Evolutionary conservation across 2,329 filamentous ascomycete genomes (phyloP).

Genomic region (Penicillium vulpinum): DNA sequence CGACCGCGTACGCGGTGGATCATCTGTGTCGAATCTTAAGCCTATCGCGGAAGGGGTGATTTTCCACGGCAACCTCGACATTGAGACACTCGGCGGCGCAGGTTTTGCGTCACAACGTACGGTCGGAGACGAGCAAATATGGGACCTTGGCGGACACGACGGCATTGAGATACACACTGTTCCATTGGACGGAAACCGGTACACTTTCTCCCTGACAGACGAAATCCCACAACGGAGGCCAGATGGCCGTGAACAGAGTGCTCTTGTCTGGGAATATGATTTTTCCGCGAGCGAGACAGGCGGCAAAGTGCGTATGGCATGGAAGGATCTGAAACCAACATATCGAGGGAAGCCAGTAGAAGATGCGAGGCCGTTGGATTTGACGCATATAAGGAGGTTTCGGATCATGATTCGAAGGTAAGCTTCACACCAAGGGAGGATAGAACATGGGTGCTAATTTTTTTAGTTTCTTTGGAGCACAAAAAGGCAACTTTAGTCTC

Average conservation of each 20-base stretch:
- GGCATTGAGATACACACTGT: constrained; percentile 60
- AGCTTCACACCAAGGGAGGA: constrained; percentile 15
- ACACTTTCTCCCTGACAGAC: constrained; percentile 76
- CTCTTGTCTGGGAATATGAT: constrained; percentile 70
- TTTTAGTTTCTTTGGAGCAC: constrained; percentile 71
- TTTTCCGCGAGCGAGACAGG: constrained; percentile 49
- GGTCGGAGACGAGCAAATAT: constrained; percentile 54
- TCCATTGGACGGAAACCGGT: constrained; percentile 61
- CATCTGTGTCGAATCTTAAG: constrained; percentile 58
- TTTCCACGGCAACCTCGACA: constrained; percentile 72
- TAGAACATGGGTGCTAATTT: constrained; percentile 5
- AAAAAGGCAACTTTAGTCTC: constrained; percentile 67
- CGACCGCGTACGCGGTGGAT: constrained; percentile 75
- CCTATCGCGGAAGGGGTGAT: constrained; percentile 42
- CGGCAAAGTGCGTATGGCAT: constrained; percentile 57
- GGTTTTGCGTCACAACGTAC: constrained; percentile 81
- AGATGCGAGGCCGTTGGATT: constrained; percentile 61
- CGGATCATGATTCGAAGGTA: constrained; percentile 82
- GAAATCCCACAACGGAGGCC: constrained; percentile 57
- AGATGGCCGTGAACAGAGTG: constrained; percentile 68
- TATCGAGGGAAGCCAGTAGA: constrained; percentile 68
- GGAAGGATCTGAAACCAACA: constrained; percentile 67
- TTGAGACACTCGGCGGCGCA: constrained; percentile 71
- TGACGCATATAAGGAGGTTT: constrained; percentile 63
- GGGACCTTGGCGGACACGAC: constrained; percentile 64